Evolutionary conservation across 371 early-diverging fungal species (phyloP).

Genomic region (Mortierella sp.): DNA sequence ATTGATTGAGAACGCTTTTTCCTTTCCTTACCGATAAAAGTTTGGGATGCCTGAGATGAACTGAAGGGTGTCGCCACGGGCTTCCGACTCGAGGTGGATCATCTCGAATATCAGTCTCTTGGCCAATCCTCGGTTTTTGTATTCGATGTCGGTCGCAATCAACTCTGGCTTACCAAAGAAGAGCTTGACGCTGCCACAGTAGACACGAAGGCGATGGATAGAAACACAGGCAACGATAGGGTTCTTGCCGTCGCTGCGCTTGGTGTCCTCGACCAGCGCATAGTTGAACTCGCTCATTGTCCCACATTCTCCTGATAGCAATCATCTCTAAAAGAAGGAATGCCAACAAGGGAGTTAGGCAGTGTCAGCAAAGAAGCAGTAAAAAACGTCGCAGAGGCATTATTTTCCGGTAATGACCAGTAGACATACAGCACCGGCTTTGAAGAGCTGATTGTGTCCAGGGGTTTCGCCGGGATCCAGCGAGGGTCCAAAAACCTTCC

Average conservation of each 20-base stretch:
- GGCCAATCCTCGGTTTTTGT: neutral
- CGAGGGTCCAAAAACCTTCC: neutral
- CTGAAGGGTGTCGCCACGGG: conserved; percentile 19
- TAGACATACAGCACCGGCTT: neutral
- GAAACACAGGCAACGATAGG: conserved; percentile 19
- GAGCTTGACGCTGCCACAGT: conserved; percentile 3
- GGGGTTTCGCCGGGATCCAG: neutral
- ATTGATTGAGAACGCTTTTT: neutral
- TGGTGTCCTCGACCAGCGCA: conserved; percentile 16
- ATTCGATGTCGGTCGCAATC: conserved; percentile 21
- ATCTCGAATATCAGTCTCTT: conserved; percentile 18
- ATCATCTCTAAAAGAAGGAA: neutral
- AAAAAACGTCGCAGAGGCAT: too few species aligned
- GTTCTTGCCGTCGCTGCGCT: neutral
- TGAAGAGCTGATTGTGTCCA: neutral
- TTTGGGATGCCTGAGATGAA: conserved; percentile 14
- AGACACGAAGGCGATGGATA: neutral
- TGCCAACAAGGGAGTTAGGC: neutral
- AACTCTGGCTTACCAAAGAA: conserved; percentile 32
- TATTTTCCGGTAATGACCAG: too few species aligned
- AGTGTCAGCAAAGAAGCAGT: neutral
- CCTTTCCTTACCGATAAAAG: conserved; percentile 19
- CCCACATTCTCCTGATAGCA: conserved; percentile 1
- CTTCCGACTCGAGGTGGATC: conserved; percentile 20
- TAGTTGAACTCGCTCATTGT: conserved; percentile 19